These are phyloP conservation scores for Gamarada debralockiae DNA, from an alignment of 495 filamentous ascomycete species.

Conservation along the genomic window DNA sequence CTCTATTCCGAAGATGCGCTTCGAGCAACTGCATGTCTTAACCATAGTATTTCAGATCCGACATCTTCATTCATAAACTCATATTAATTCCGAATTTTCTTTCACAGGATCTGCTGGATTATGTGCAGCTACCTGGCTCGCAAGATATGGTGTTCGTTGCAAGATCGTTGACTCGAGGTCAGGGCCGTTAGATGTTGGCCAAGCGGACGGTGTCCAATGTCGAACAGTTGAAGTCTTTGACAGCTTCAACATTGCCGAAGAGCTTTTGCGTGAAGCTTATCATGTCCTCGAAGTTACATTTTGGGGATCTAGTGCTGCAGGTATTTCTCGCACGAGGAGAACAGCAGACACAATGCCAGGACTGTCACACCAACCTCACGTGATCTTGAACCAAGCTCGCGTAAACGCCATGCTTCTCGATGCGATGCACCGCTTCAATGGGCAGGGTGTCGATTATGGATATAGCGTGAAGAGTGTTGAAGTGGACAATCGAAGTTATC, in stretches of 20 bases:
- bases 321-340: conserved; percentile 48
- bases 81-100: too few relatives aligned
- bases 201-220: conserved; percentile 78
- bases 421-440: conserved; percentile 39
- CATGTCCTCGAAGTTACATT: conserved; percentile 66
- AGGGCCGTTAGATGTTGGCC: conserved; percentile 62
- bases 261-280: conserved; percentile 66
- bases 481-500: conserved; percentile 40
- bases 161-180: conserved; percentile 59
- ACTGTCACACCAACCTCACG: conserved; percentile 65
- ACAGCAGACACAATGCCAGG: conserved; percentile 60
- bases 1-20: too few relatives aligned
- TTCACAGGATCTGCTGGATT: conserved; percentile 72
- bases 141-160: conserved; percentile 55
- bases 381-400: conserved; percentile 74
- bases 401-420: conserved; percentile 61
- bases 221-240: conserved; percentile 81
- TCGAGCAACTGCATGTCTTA: too few relatives aligned
- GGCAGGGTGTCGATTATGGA: conserved; percentile 56
- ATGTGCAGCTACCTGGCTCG: conserved; percentile 63
- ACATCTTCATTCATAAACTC: too few relatives aligned
- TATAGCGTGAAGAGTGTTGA: conserved; percentile 50
- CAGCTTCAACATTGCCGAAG: conserved; percentile 67
- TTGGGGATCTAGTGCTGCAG: conserved; percentile 46
- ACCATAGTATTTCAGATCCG: too few relatives aligned